Conservation (phyloP, 169 alveolate genomes). For the Eimeria necatrix region DNA sequence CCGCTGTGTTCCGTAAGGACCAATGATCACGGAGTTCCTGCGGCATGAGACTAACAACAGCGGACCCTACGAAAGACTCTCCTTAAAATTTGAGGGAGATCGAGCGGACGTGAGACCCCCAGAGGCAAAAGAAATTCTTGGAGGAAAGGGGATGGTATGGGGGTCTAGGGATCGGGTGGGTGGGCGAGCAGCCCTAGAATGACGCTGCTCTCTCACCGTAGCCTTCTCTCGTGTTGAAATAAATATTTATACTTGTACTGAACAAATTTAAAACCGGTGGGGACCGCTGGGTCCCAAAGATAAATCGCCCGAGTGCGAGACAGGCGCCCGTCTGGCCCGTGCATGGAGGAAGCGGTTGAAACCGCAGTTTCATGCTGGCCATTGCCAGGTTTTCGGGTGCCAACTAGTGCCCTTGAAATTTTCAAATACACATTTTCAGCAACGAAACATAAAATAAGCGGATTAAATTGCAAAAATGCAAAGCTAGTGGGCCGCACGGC, state of each 20-base stretch:
- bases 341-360: slow-evolving; percentile 45
- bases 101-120: no score
- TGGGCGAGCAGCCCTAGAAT: background rate
- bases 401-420: background rate
- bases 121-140: no score
- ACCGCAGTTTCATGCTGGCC: slow-evolving; percentile 29
- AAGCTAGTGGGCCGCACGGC: slow-evolving; percentile 47
- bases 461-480: background rate
- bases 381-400: background rate
- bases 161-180: slow-evolving; percentile 57
- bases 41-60: no score
- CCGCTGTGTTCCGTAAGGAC: no score
- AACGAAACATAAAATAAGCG: background rate
- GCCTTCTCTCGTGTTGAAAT: background rate
- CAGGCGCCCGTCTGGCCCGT: slow-evolving; percentile 77
- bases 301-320: slow-evolving; percentile 12
- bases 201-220: slow-evolving; percentile 3
- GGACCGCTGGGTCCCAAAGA: background rate
- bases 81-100: no score
- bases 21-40: no score
- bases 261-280: background rate
- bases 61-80: no score
- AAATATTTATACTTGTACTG: background rate
- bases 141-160: background rate
- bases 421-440: background rate